Conservation (phyloP, 305 asterid species). For the Fraxinus latifolia region DNA sequence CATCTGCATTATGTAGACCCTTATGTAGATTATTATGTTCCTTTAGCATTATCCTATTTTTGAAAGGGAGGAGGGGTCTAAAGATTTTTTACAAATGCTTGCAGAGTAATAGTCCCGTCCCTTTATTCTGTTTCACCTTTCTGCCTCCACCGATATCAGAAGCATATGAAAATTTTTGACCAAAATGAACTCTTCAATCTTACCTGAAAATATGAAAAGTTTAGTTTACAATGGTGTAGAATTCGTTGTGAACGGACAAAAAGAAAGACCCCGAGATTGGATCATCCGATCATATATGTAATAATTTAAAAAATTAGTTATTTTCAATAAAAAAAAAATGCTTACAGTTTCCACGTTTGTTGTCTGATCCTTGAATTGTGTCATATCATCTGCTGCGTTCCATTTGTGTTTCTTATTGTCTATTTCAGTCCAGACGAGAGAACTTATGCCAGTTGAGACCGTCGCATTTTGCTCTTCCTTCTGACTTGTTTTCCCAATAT, state of each 20-base stretch:
- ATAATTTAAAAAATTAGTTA: background rate
- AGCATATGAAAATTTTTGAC: constrained; percentile 35
- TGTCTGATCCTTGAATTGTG: constrained; percentile 10
- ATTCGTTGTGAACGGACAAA: background rate
- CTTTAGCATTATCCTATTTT: no score
- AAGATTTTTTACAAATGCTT: no score
- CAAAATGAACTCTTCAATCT: constrained; percentile 33
- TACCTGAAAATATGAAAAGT: constrained; percentile 21
- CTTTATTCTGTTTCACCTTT: background rate
- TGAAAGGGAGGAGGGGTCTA: background rate
- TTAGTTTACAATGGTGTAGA: background rate
- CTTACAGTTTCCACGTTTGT: constrained; percentile 23
- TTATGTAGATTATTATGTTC: no score
- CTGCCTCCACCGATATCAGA: background rate
- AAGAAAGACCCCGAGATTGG: background rate
- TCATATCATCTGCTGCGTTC: background rate
- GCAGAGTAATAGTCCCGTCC: background rate
- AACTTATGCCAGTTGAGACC: constrained; percentile 23
- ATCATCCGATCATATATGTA: background rate
- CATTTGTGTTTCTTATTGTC: constrained; percentile 20
- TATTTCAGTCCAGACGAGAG: constrained; percentile 39
- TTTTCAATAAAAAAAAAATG: background rate
- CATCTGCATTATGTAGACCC: no score
- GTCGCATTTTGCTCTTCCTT: constrained; percentile 21
- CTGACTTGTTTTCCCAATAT: constrained; percentile 11